A percentile compares a stretch with the other conserved stretches of the same genome.
Conservation (phyloP, 495 filamentous ascomycete genomes). For the Physcia stellaris region DNA sequence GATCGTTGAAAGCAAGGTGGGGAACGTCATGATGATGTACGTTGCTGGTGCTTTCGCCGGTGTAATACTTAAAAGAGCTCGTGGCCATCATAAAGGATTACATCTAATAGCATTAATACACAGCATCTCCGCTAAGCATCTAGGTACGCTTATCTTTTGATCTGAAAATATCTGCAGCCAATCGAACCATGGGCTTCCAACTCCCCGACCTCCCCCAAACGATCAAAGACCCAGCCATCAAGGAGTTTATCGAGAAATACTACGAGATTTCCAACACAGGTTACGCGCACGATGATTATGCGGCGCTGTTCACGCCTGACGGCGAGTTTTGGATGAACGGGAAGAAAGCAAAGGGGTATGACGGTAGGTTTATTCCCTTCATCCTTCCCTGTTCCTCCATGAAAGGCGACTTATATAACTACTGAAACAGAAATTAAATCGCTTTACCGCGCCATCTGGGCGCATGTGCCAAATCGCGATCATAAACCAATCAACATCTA, state of each 20-base stretch:
- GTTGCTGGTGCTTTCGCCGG: too few species aligned
- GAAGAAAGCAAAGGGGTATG: constrained; percentile 2
- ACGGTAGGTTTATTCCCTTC: neutral
- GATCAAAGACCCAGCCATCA: constrained; percentile 5
- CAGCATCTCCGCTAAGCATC: too few species aligned
- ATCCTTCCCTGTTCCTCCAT: neutral
- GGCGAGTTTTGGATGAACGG: constrained; percentile 8
- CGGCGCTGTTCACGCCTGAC: constrained; percentile 5
- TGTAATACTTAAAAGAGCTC: too few species aligned
- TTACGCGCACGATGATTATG: constrained; percentile 4
- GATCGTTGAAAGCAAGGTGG: too few species aligned
- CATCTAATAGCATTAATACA: too few species aligned
- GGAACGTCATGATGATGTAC: too few species aligned
- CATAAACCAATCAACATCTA: constrained; percentile 6
- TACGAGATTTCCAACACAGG: constrained; percentile 5
- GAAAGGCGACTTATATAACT: neutral
- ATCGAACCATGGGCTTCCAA: too few species aligned
- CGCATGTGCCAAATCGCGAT: constrained; percentile 7
- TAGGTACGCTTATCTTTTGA: too few species aligned
- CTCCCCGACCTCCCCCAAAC: constrained; percentile 5
- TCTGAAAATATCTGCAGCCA: too few species aligned
- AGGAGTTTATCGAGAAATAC: constrained; percentile 5
- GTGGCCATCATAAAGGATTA: too few species aligned
- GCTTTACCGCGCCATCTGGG: constrained; percentile 6
- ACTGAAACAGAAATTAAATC: constrained; percentile 2